Percentiles rank a stretch among this genome's conserved stretches.
Conservation (phyloP, 768 basidiomycete genomes). For the Rhodotorula paludigena region DNA sequence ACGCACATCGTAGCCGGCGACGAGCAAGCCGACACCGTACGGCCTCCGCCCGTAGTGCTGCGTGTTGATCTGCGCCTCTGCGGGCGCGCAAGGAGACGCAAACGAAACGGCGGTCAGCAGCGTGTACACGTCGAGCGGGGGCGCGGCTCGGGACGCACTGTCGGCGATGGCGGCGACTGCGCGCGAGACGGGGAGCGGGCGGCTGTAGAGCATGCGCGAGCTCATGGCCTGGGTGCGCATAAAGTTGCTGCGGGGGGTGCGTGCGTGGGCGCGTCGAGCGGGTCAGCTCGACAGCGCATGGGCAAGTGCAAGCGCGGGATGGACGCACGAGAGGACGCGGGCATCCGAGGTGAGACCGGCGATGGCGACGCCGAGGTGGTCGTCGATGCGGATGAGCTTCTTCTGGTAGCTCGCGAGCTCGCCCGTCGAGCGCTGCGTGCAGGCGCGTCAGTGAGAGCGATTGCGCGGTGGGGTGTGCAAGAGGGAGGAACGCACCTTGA, state of each 20-base stretch:
- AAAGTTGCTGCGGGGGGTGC: slow-evolving; percentile 67
- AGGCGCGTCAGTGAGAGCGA: not conserved
- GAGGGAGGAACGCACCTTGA: slow-evolving; percentile 62
- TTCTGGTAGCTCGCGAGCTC: slow-evolving; percentile 99
- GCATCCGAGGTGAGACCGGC: slow-evolving; percentile 98
- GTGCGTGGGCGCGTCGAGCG: not conserved
- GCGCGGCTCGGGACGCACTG: slow-evolving; percentile 55
- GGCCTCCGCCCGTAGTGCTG: slow-evolving; percentile 96
- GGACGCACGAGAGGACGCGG: slow-evolving; percentile 78
- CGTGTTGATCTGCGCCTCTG: slow-evolving; percentile 90
- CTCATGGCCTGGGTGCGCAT: slow-evolving; percentile 99
- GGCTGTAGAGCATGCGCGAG: slow-evolving; percentile 88
- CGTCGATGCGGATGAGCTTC: slow-evolving; percentile 99
- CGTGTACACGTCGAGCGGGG: not conserved
- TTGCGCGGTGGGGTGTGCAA: not conserved
- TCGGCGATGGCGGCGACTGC: slow-evolving; percentile 91
- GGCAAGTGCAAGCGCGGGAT: slow-evolving; percentile 6
- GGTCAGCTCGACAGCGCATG: too few relatives aligned
- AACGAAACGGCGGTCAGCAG: not conserved
- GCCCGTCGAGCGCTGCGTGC: slow-evolving; percentile 79
- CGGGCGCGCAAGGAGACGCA: slow-evolving; percentile 52
- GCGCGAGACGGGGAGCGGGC: slow-evolving; percentile 87
- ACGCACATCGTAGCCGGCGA: slow-evolving; percentile 77
- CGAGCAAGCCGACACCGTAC: slow-evolving; percentile 97
- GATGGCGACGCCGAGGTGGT: slow-evolving; percentile 98